phyloP scores from a whole-genome alignment of 2,329 filamentous ascomycete species.

The Fusarium chlamydosporum region DNA sequence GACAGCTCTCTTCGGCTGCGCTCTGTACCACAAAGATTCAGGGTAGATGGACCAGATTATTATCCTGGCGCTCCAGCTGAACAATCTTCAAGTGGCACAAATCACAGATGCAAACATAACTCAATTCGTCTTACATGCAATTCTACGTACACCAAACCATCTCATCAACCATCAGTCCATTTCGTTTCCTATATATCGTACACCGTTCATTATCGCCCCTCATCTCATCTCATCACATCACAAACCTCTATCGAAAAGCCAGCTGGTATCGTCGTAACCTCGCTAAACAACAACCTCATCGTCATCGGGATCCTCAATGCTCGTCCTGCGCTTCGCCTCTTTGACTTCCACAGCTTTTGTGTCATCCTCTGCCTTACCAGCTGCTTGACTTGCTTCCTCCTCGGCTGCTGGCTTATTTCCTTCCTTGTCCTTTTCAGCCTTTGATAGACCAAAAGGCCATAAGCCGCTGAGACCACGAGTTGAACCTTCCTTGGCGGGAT shows the following conservation, averaged over 20 bases:
- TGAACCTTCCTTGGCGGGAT: conserved; percentile 61
- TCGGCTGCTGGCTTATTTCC: conserved; percentile 34
- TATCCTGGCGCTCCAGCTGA: neutral
- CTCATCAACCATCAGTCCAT: conserved; percentile 7
- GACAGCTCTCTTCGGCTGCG: neutral
- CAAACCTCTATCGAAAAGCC: conserved; percentile 15
- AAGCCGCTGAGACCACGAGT: conserved; percentile 65
- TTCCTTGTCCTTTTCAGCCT: conserved; percentile 54
- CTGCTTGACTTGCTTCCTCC: conserved; percentile 44
- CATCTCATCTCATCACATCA: neutral
- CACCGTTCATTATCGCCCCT: conserved; percentile 36
- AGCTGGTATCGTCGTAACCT: conserved; percentile 44
- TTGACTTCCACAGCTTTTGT: conserved; percentile 64
- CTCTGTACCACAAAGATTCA: neutral
- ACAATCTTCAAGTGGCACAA: neutral
- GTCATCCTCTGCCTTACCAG: conserved; percentile 51
- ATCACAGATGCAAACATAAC: neutral
- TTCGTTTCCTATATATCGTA: conserved; percentile 31
- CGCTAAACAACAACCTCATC: conserved; percentile 61
- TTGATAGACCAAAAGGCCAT: conserved; percentile 69
- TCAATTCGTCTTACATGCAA: conserved; percentile 24
- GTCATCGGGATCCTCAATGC: conserved; percentile 72
- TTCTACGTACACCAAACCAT: conserved; percentile 33
- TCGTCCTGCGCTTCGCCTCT: conserved; percentile 68
- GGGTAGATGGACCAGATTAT: neutral